Evolutionary conservation across 225 moss, liverwort and hornwort species (phyloP).

Genomic region (Marchantia polymorpha): DNA sequence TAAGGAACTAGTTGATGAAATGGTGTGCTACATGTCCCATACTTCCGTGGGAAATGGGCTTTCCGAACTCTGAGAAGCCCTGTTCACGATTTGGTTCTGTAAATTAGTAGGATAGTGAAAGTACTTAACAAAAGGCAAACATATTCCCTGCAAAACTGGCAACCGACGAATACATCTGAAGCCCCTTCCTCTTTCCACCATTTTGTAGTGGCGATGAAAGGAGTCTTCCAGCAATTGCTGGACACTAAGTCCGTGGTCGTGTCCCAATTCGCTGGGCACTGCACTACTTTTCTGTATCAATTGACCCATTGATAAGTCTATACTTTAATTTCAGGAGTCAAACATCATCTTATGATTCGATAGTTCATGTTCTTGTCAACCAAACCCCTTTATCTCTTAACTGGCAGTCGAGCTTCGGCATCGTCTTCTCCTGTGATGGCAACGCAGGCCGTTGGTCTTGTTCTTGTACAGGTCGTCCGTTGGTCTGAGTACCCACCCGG

Average conservation of each 20-base stretch:
- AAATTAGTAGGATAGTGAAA: slow-evolving; percentile 36
- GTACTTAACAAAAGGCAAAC: slow-evolving; percentile 22
- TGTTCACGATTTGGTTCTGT: slow-evolving; percentile 29
- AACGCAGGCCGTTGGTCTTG: no score
- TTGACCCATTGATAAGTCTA: slow-evolving; percentile 3
- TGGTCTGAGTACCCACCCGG: no score
- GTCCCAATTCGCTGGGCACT: background rate
- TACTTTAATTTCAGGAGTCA: background rate
- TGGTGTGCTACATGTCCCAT: slow-evolving; percentile 41
- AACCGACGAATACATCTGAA: background rate
- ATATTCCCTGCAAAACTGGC: slow-evolving; percentile 5
- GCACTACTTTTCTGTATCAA: background rate
- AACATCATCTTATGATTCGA: no score
- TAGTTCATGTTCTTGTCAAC: no score
- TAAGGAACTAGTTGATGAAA: slow-evolving; percentile 60
- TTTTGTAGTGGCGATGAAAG: slow-evolving; percentile 29
- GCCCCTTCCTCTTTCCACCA: slow-evolving; percentile 19
- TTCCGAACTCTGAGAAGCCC: background rate
- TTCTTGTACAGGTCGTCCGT: no score
- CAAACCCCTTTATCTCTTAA: no score
- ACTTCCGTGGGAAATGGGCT: background rate
- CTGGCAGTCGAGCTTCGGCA: no score
- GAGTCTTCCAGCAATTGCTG: slow-evolving; percentile 30
- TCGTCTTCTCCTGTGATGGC: no score
- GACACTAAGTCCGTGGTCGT: slow-evolving; percentile 9